Percentiles rank a stretch among this genome's conserved stretches.
phyloP scores from a whole-genome alignment of 2,329 filamentous ascomycete species.

The Ophiostoma montium region DNA sequence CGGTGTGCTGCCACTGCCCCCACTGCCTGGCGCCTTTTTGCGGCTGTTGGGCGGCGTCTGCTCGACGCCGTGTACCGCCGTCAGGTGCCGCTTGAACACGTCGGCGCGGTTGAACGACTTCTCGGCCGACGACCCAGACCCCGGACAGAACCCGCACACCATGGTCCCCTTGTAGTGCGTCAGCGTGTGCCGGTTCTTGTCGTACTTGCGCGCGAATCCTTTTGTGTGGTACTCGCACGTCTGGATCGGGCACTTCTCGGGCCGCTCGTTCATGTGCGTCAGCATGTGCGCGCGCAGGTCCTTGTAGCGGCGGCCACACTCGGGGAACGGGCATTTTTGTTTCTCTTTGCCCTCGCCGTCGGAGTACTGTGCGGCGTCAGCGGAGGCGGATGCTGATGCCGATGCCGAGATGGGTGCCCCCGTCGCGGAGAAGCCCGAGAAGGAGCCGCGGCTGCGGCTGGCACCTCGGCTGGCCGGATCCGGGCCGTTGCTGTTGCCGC shows the following conservation, averaged over 20 bases:
- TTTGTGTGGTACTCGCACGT: constrained; percentile 88
- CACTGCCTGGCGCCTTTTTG: constrained; percentile 39
- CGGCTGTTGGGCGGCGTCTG: constrained; percentile 86
- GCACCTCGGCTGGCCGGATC: constrained; percentile 31
- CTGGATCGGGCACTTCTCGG: constrained; percentile 85
- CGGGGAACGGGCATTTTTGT: constrained; percentile 63
- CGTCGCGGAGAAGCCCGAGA: constrained; percentile 25
- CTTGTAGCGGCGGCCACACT: constrained; percentile 78
- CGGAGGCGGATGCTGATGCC: neutral
- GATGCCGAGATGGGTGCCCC: neutral
- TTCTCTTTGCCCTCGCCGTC: constrained; percentile 52
- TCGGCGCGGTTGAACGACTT: constrained; percentile 95
- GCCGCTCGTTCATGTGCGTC: constrained; percentile 79
- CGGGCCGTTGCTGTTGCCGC: neutral
- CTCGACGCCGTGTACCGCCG: constrained; percentile 80
- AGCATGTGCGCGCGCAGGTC: constrained; percentile 90
- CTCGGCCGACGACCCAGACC: constrained; percentile 74
- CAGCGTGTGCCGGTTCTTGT: constrained; percentile 87
- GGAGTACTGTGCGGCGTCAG: constrained; percentile 42
- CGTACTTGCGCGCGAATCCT: constrained; percentile 88
- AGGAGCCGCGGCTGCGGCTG: constrained; percentile 44
- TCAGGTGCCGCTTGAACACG: constrained; percentile 89
- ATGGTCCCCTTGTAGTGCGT: constrained; percentile 97
- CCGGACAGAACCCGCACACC: constrained; percentile 90
- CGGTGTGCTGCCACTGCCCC: constrained; percentile 1